Evolutionary conservation across 352 stramenopile genomes (phyloP).

Genomic region (Aphanomyces astaci): DNA sequence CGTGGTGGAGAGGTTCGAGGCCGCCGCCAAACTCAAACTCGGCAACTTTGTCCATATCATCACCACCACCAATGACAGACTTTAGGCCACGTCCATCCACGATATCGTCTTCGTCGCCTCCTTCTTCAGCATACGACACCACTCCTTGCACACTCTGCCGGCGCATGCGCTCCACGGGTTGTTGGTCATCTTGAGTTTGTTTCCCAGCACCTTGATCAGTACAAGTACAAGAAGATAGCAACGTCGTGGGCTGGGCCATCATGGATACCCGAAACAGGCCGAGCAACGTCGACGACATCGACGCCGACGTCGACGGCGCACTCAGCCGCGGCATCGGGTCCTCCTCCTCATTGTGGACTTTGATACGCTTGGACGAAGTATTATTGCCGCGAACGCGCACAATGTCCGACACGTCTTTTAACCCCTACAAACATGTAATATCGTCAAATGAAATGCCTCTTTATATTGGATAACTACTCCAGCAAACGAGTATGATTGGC

Average conservation of each 20-base stretch:
- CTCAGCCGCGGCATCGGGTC: constrained; percentile 41
- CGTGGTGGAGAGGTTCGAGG: constrained; percentile 44
- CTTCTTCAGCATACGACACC: constrained; percentile 19
- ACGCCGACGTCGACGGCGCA: constrained; percentile 41
- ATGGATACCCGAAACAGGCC: constrained; percentile 73
- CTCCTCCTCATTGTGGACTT: background rate
- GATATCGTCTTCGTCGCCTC: constrained; percentile 3
- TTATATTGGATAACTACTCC: no score
- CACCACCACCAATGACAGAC: no score
- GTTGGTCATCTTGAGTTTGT: constrained; percentile 24
- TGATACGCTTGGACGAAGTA: constrained; percentile 31
- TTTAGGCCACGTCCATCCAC: constrained; percentile 22
- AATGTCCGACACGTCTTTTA: constrained; percentile 73
- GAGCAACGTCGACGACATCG: constrained; percentile 55
- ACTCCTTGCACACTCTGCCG: background rate
- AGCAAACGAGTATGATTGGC: no score
- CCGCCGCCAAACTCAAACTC: constrained; percentile 22
- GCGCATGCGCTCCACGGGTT: constrained; percentile 14
- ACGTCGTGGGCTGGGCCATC: constrained; percentile 84
- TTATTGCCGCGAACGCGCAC: constrained; percentile 45
- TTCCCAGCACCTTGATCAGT: constrained; percentile 18
- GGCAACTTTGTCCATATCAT: constrained; percentile 35
- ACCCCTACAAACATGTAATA: constrained; percentile 29
- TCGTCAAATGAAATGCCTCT: background rate
- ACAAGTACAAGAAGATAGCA: constrained; percentile 36